Base-by-base conservation (phyloP, 1,284 basidiomycete species). In the Mrakiaceae sp. region DNA sequence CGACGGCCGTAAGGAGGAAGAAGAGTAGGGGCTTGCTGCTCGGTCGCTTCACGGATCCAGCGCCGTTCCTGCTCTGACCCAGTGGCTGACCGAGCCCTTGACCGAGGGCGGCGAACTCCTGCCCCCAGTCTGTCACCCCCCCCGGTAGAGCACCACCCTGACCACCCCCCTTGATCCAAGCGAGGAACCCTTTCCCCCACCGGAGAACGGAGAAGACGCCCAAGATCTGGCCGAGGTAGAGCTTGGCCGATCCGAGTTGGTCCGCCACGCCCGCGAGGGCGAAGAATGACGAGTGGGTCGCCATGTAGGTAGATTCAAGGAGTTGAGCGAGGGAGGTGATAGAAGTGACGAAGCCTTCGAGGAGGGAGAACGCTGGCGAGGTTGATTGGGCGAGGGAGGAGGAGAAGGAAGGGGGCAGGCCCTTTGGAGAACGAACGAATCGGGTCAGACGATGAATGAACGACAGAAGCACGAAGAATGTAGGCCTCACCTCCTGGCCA, bases 261-360 rank as follows among this genome's bases (percentile, higher is more conserved):
- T 99, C 95, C 51, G 94, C 84, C 43, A 98, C 94, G 67, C 93
- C 92, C 64, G 98, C 92, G 89, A 99, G 97, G 67, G 95, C 95
- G 75, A 98, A 98, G 79, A 99, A 98, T 54, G 86, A 88, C 4
- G 90, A 93, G 77, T 99, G 96, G 0, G 96, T 99, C 3, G 96
- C 96, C 88, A 98, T 92, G 77, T 97, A 98, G 3, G 96, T 98
- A 53, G 85, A 88, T 76, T 98, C 95, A 70, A 99, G 85, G 85
- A 99, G 95, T 76, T 98, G 96, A 0, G 96, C 89, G 67, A 99
- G 87, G 11, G 94, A 94, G 0, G 87, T 85, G 76, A 98, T 97
- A 2, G 95, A 96, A 69, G 93, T 90, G 54, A 98, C 95, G 73
- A 98, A 89, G 48, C 87, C 89, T 72, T 96, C 91, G 57, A 99